A percentile compares a stretch with the other conserved stretches of the same genome.
These are phyloP conservation scores for Amylostereum chailletii DNA, from an alignment of 1,284 basidiomycete genomes.

Conservation along the genomic window DNA sequence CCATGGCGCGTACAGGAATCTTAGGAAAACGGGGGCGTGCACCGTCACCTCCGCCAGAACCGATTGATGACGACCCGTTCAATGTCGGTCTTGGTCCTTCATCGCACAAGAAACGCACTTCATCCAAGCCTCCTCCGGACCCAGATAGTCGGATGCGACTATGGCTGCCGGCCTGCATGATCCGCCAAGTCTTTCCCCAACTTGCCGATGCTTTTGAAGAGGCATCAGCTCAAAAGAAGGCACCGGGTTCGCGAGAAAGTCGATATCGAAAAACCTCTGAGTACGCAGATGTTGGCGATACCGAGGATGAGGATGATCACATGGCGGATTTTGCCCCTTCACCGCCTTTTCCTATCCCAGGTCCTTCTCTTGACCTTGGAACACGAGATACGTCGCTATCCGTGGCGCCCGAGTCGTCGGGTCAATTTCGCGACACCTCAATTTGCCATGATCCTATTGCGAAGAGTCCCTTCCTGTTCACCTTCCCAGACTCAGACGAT, in stretches of 20 bases:
- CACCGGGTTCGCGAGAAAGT: neutral
- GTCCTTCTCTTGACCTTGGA: too few species aligned
- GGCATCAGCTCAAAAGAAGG: conserved; percentile 13
- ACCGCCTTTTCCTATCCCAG: too few species aligned
- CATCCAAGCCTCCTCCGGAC: conserved; percentile 16
- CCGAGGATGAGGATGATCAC: too few species aligned
- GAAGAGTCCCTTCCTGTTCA: conserved; percentile 16
- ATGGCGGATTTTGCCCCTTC: too few species aligned
- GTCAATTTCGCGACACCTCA: too few species aligned
- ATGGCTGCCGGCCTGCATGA: conserved; percentile 34
- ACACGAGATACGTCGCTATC: too few species aligned
- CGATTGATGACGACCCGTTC: conserved; percentile 9
- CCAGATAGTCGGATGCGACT: conserved; percentile 25
- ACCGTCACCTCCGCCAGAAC: conserved; percentile 7
- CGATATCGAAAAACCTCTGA: too few species aligned
- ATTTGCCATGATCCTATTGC: conserved; percentile 9
- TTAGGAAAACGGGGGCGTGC: conserved; percentile 25
- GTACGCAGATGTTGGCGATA: too few species aligned
- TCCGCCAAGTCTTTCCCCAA: conserved; percentile 36
- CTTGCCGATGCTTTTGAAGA: conserved; percentile 20
- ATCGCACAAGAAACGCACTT: conserved; percentile 9
- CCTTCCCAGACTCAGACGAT: conserved; percentile 15
- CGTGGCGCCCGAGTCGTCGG: too few species aligned
- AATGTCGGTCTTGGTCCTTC: conserved; percentile 8
- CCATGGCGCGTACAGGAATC: conserved; percentile 28